phyloP scores from a whole-genome alignment of 2,329 filamentous ascomycete species.

The Fusarium sulawesiense region DNA sequence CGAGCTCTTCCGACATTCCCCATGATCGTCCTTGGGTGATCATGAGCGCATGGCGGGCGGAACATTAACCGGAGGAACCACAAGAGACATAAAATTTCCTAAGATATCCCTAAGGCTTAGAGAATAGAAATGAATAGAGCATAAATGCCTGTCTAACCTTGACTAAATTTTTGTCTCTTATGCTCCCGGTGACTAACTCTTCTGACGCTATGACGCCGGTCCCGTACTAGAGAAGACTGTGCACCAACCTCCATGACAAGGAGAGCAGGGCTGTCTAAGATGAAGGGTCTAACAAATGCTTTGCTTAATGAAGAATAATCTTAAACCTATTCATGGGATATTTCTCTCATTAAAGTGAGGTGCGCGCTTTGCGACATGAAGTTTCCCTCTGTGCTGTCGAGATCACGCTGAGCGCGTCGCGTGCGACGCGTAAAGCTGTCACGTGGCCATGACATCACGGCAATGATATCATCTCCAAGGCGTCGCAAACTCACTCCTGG shows the following conservation, averaged over 20 bases:
- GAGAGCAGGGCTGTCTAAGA: too few species aligned
- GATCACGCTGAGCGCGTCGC: background rate
- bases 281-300: too few species aligned
- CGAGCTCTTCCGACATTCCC: too few species aligned
- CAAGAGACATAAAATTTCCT: background rate
- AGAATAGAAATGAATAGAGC: accelerated
- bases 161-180: background rate
- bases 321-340: too few species aligned
- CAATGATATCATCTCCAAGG: background rate
- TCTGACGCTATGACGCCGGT: too few species aligned
- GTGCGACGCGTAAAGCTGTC: background rate
- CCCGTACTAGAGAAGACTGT: too few species aligned
- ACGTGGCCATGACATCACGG: background rate
- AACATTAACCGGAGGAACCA: background rate
- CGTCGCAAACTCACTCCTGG: background rate
- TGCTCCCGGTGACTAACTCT: background rate
- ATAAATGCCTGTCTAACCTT: background rate
- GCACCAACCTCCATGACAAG: too few species aligned
- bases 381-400: background rate
- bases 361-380: background rate
- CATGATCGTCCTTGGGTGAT: too few species aligned
- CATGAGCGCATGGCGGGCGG: too few species aligned
- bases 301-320: too few species aligned
- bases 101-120: background rate
- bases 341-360: background rate